A percentile compares a stretch with the other conserved stretches of the same genome.
Evolutionary conservation across 495 filamentous ascomycete species (phyloP).

Genomic region (Hapsidospora chrysogenum): DNA sequence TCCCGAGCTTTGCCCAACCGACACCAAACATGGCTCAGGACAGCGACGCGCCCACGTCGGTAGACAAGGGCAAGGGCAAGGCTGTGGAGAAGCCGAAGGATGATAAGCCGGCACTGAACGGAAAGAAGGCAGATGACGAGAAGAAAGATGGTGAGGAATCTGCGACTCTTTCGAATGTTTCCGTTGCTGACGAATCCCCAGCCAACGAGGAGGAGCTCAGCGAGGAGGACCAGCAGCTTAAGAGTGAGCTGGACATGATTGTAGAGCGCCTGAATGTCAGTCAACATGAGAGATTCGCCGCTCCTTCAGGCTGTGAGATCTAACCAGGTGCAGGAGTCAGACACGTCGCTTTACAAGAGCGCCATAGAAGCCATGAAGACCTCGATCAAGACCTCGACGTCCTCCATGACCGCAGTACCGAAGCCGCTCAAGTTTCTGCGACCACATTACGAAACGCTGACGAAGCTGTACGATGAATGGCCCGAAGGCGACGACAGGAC

Average conservation of each 20-base stretch:
- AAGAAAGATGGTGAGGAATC: constrained; percentile 24
- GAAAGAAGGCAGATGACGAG: constrained; percentile 50
- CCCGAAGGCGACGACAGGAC: constrained; percentile 66
- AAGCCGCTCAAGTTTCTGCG: constrained; percentile 96
- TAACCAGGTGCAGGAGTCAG: constrained; percentile 46
- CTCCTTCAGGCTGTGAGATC: not conserved
- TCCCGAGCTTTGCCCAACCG: too few species aligned
- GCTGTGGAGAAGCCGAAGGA: constrained; percentile 49
- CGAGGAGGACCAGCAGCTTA: constrained; percentile 95
- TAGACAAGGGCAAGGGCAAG: constrained; percentile 95
- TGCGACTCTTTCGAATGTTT: constrained; percentile 3
- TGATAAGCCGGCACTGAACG: constrained; percentile 50
- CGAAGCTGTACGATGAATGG: constrained; percentile 79
- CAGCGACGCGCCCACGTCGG: constrained; percentile 52
- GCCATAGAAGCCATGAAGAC: constrained; percentile 89
- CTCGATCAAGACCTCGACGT: constrained; percentile 96
- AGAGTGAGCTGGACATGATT: constrained; percentile 95
- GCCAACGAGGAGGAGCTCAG: constrained; percentile 67
- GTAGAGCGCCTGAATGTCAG: constrained; percentile 84
- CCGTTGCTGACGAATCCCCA: constrained; percentile 12
- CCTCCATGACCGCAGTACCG: constrained; percentile 96
- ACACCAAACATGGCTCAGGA: constrained; percentile 84
- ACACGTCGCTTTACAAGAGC: constrained; percentile 76
- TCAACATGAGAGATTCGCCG: too few species aligned
- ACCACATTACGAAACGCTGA: constrained; percentile 82